phyloP scores from a whole-genome alignment of 2,329 filamentous ascomycete genomes.

The Lecanicillium sp. region DNA sequence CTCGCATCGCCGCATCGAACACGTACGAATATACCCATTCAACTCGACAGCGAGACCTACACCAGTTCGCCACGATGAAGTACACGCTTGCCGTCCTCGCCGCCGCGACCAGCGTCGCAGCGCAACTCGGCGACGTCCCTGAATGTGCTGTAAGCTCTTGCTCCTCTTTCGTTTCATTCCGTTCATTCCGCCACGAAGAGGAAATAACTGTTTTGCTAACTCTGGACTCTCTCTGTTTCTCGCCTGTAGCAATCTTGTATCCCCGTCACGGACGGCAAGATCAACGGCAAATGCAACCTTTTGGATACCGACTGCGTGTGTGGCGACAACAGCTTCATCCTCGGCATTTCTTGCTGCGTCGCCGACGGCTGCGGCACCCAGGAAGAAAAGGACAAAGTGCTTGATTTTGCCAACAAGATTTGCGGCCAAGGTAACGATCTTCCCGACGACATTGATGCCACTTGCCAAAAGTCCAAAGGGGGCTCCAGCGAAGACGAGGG shows the following conservation, averaged over 20 bases:
- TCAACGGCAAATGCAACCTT: constrained; percentile 28
- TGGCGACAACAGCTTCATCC: constrained; percentile 29
- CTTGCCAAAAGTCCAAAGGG: constrained; percentile 22
- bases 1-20: no score
- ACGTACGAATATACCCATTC: no score
- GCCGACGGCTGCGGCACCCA: constrained; percentile 21
- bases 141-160: constrained; percentile 31
- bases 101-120: constrained; percentile 23
- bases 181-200: neutral
- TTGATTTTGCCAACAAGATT: constrained; percentile 27
- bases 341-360: constrained; percentile 33
- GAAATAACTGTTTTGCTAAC: neutral
- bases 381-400: constrained; percentile 26
- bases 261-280: constrained; percentile 19
- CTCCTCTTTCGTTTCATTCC: no score
- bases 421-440: constrained; percentile 29
- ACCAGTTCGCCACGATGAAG: constrained; percentile 28
- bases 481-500: constrained; percentile 26
- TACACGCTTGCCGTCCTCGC: constrained; percentile 19
- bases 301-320: constrained; percentile 34
- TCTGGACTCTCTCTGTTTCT: no score
- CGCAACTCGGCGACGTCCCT: constrained; percentile 25
- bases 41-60: no score
- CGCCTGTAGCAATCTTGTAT: constrained; percentile 23
- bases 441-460: constrained; percentile 22